Percentiles rank a stretch among this genome's conserved stretches.
These are phyloP conservation scores for Ambispora gerdemannii DNA, from an alignment of 192 early-diverging fungal species.

Conservation along the genomic window DNA sequence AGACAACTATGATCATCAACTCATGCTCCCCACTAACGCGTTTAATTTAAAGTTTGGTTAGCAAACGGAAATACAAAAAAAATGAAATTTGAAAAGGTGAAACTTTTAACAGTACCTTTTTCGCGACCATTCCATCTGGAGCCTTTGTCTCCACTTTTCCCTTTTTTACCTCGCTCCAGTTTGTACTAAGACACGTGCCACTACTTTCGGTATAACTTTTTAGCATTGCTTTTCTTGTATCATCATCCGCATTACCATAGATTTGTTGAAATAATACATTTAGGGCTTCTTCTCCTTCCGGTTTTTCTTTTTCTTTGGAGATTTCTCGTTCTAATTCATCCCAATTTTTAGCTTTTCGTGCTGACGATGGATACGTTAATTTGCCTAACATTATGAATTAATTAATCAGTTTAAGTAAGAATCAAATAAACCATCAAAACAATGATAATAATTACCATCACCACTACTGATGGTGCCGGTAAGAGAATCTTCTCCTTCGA, in stretches of 20 bases:
- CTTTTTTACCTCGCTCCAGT: constrained; percentile 91
- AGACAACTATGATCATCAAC: too few relatives aligned
- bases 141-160: constrained; percentile 82
- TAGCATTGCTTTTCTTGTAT: constrained; percentile 92
- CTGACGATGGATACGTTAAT: constrained; percentile 46
- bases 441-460: constrained; percentile 40
- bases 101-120: constrained; percentile 46
- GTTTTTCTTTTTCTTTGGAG: constrained; percentile 80
- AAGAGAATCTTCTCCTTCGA: constrained; percentile 68
- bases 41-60: too few relatives aligned
- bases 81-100: not conserved
- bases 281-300: constrained; percentile 85
- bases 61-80: not conserved
- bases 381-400: constrained; percentile 14
- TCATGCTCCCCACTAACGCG: too few relatives aligned
- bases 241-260: constrained; percentile 85
- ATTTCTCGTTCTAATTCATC: constrained; percentile 69
- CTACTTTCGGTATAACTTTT: constrained; percentile 96
- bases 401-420: not conserved
- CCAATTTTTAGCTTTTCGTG: constrained; percentile 76
- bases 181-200: constrained; percentile 91
- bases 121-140: constrained; percentile 90
- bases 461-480: constrained; percentile 42
- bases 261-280: constrained; percentile 92
- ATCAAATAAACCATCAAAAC: not conserved